Evolutionary conservation across 2,329 filamentous ascomycete genomes (phyloP).

Genomic region (Ceratocystis cubensis): DNA sequence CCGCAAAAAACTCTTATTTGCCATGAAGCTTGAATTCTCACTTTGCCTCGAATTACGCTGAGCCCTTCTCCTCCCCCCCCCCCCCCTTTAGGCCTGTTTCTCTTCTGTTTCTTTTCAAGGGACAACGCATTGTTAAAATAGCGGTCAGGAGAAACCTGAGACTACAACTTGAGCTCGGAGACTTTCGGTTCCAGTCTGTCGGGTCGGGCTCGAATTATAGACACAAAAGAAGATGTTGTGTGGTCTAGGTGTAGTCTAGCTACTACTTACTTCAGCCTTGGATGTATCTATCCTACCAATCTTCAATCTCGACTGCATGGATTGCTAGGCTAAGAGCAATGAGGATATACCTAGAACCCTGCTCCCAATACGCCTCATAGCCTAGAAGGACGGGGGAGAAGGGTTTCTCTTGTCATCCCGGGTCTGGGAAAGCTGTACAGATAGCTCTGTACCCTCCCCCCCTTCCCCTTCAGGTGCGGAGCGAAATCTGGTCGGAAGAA

Average conservation of each 20-base stretch:
- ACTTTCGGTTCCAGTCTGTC: constrained; percentile 10
- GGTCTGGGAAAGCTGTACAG: not conserved
- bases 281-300: not conserved
- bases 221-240: not conserved
- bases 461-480: too few relatives aligned
- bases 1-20: too few relatives aligned
- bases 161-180: constrained; percentile 5
- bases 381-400: not conserved
- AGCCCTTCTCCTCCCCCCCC: not conserved
- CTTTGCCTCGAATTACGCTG: too few relatives aligned
- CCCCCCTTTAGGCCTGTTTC: not conserved
- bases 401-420: not conserved
- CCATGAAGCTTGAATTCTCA: too few relatives aligned
- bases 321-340: not conserved
- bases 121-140: not conserved
- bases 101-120: not conserved
- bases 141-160: not conserved
- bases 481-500: too few relatives aligned
- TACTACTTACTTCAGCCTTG: not conserved
- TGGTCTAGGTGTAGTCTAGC: not conserved
- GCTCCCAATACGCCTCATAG: not conserved
- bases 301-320: not conserved
- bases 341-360: not conserved
- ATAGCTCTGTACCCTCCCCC: not conserved
- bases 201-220: not conserved